These are phyloP conservation scores for Eremochloa ophiuroides DNA, from an alignment of 176 grass and related monocot species.

Conservation along the genomic window DNA sequence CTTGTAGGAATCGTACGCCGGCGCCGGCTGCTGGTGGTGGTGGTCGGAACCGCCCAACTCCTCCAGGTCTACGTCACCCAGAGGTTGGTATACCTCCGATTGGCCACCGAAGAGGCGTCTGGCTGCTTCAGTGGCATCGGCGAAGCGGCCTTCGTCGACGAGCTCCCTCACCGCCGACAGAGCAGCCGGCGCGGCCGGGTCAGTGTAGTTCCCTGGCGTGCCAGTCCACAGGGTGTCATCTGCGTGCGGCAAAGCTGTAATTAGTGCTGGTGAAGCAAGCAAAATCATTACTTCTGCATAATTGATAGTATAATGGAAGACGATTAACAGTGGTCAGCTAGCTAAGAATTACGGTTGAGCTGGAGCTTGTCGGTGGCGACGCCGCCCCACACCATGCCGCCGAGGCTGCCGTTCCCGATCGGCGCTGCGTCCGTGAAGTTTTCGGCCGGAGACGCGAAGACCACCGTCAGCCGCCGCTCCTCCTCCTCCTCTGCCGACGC, in stretches of 20 bases:
- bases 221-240: conserved; percentile 62
- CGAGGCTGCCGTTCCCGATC: conserved; percentile 81
- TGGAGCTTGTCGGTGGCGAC: conserved; percentile 75
- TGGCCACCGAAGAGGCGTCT: conserved; percentile 37
- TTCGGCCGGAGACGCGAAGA: conserved; percentile 48
- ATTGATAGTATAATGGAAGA: too few species aligned
- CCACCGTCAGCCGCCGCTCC: conserved; percentile 54
- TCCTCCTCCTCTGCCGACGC: neutral
- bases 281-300: too few species aligned
- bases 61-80: conserved; percentile 62
- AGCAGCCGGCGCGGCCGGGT: conserved; percentile 35
- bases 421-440: conserved; percentile 78
- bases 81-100: conserved; percentile 78
- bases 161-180: conserved; percentile 60
- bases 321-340: neutral
- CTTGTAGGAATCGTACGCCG: conserved; percentile 42
- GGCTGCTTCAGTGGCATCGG: conserved; percentile 43
- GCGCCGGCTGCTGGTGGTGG: too few species aligned
- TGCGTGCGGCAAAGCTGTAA: neutral
- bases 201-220: conserved; percentile 51
- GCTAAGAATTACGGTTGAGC: conserved; percentile 53
- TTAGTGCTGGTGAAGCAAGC: too few species aligned
- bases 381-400: conserved; percentile 79
- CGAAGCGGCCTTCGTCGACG: conserved; percentile 45
- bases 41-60: conserved; percentile 35